Percentiles rank a stretch among this genome's conserved stretches.
These are phyloP conservation scores for Schwanniomyces occidentalis DNA, from an alignment of 805 yeast species.

Conservation along the genomic window DNA sequence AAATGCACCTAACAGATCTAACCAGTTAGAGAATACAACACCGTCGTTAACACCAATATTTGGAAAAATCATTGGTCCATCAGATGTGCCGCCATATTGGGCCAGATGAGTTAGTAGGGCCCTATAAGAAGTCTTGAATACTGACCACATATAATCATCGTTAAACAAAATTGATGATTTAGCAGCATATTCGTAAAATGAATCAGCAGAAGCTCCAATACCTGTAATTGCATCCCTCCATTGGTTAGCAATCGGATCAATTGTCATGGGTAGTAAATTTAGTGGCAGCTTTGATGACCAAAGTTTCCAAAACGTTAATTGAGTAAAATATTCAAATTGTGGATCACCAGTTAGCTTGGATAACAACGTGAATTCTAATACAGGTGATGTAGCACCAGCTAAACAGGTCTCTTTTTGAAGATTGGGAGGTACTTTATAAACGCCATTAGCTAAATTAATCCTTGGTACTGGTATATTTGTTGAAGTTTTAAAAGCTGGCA, in stretches of 20 bases:
- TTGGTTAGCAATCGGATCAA: slow-evolving; percentile 56
- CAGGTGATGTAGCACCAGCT: slow-evolving; percentile 84
- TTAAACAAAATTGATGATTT: slow-evolving; percentile 70
- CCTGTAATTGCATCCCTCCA: slow-evolving; percentile 70
- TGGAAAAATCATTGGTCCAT: slow-evolving; percentile 44
- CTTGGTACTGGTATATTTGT: slow-evolving; percentile 78
- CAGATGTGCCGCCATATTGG: slow-evolving; percentile 22
- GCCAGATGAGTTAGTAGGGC: slow-evolving; percentile 52
- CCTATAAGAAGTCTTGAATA: slow-evolving; percentile 49
- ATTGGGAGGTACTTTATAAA: slow-evolving; percentile 41
- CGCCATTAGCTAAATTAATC: slow-evolving; percentile 62
- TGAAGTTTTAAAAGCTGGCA: slow-evolving; percentile 67
- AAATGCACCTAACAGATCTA: slow-evolving; percentile 84
- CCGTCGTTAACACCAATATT: slow-evolving; percentile 63
- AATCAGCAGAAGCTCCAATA: slow-evolving; percentile 88
- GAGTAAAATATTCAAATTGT: slow-evolving; percentile 62
- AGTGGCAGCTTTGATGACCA: slow-evolving; percentile 67
- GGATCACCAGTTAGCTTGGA: slow-evolving; percentile 75
- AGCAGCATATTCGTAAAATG: slow-evolving; percentile 85
- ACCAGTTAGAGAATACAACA: slow-evolving; percentile 57
- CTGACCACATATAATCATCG: slow-evolving; percentile 64
- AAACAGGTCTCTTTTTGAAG: slow-evolving; percentile 71
- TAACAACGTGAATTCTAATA: slow-evolving; percentile 75
- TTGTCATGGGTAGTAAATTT: slow-evolving; percentile 75
- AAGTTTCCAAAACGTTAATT: slow-evolving; percentile 61